phyloP scores from a whole-genome alignment of 805 yeast genomes.

The Suhomyces prunicola region DNA sequence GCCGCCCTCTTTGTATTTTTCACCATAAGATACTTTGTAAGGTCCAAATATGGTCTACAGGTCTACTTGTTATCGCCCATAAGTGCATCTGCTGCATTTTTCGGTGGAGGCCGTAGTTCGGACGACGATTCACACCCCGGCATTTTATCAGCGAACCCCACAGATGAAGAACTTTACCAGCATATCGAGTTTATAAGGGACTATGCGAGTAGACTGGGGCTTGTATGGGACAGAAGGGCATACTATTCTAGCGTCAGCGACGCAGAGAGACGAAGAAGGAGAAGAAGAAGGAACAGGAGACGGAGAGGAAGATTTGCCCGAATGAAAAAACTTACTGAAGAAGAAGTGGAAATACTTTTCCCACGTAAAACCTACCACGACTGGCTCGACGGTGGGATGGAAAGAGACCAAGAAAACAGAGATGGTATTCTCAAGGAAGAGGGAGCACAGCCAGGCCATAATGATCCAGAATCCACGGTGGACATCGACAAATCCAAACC shows the following conservation, averaged over 20 bases:
- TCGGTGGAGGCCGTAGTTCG: background rate
- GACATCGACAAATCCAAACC: background rate
- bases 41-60: slow-evolving; percentile 55
- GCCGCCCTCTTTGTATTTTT: slow-evolving; percentile 57
- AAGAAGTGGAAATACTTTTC: slow-evolving; percentile 58
- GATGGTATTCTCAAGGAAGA: slow-evolving; percentile 46
- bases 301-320: slow-evolving; percentile 38
- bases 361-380: slow-evolving; percentile 55
- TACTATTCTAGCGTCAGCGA: background rate
- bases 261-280: background rate
- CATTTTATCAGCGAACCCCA: slow-evolving; percentile 8
- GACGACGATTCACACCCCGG: background rate
- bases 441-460: background rate
- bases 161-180: slow-evolving; percentile 28
- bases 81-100: background rate
- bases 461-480: background rate
- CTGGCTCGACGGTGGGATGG: slow-evolving; percentile 63
- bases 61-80: slow-evolving; percentile 28
- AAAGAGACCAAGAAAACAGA: slow-evolving; percentile 43
- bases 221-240: slow-evolving; percentile 17
- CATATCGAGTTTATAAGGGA: slow-evolving; percentile 35
- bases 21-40: slow-evolving; percentile 56
- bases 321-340: slow-evolving; percentile 51
- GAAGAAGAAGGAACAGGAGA: slow-evolving; percentile 39
- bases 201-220: slow-evolving; percentile 24